phyloP scores from a whole-genome alignment of 1,139 yeast species.

The Yamadazyma kanchanaburiensis region DNA sequence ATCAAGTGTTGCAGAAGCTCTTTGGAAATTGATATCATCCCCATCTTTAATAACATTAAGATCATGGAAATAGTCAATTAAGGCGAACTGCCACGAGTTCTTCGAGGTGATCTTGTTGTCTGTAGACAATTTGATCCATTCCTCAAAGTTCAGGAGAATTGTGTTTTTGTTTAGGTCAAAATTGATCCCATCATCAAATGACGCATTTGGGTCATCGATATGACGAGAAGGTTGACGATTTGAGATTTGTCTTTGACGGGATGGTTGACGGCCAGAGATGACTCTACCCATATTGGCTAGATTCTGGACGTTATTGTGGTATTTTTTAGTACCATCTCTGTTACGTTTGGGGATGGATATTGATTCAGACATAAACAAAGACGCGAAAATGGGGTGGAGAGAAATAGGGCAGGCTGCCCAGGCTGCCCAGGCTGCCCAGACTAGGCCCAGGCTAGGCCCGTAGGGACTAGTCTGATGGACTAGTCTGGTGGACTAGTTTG shows the following conservation, averaged over 20 bases:
- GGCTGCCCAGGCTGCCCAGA: no score
- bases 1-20: conserved; percentile 37
- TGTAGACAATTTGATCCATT: conserved; percentile 87
- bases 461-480: no score
- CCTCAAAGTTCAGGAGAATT: conserved; percentile 67
- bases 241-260: no score
- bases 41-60: conserved; percentile 44
- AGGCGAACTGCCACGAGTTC: conserved; percentile 71
- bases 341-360: no score
- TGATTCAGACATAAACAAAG: no score
- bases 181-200: conserved; percentile 39
- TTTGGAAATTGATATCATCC: conserved; percentile 40
- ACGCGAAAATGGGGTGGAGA: no score
- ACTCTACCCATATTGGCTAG: conserved; percentile 24
- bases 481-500: no score
- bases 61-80: conserved; percentile 77
- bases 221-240: no score
- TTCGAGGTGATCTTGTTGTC: conserved; percentile 73
- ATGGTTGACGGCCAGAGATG: conserved; percentile 24
- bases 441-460: no score
- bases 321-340: conserved; percentile 20
- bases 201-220: no score
- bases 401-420: no score
- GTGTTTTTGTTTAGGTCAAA: conserved; percentile 45
- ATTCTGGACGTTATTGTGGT: conserved; percentile 14